Conservation (phyloP, 352 stramenopile genomes). For the Thalassiosira sp. region DNA sequence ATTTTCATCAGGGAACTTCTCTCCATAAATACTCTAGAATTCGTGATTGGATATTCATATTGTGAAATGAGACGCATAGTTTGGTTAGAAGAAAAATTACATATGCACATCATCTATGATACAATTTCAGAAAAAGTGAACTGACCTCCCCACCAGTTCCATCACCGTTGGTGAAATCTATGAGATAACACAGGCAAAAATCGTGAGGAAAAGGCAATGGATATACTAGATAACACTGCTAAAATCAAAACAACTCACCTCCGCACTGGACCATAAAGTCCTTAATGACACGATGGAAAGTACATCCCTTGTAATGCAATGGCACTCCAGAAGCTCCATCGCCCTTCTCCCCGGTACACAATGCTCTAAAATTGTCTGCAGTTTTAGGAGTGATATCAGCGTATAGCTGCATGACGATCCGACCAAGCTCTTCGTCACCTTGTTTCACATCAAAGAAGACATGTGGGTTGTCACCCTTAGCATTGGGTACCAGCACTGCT, state of each 20-base stretch:
- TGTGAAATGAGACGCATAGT: no score
- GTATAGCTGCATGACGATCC: constrained; percentile 86
- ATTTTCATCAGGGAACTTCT: constrained; percentile 97
- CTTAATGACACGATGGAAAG: constrained; percentile 97
- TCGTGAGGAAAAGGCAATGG: no score
- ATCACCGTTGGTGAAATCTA: constrained; percentile 88
- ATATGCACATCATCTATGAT: constrained; percentile 49
- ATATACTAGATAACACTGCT: no score
- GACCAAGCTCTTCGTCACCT: constrained; percentile 78
- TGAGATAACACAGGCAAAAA: no score
- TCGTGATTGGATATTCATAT: constrained; percentile 9
- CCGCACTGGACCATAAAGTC: constrained; percentile 98
- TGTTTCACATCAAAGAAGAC: constrained; percentile 97
- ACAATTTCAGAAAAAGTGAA: constrained; percentile 53
- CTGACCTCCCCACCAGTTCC: constrained; percentile 60
- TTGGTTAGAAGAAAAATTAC: constrained; percentile 15
- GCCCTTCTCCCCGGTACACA: constrained; percentile 97
- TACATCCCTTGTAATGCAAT: constrained; percentile 97
- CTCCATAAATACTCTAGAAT: constrained; percentile 85
- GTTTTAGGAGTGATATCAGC: constrained; percentile 96
- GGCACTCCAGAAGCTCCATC: constrained; percentile 82
- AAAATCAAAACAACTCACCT: no score
- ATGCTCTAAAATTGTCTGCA: constrained; percentile 96
- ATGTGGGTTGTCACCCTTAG: constrained; percentile 90
- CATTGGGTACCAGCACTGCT: constrained; percentile 68